phyloP scores from a whole-genome alignment of 768 basidiomycete genomes.

The Hortiboletus campestris region DNA sequence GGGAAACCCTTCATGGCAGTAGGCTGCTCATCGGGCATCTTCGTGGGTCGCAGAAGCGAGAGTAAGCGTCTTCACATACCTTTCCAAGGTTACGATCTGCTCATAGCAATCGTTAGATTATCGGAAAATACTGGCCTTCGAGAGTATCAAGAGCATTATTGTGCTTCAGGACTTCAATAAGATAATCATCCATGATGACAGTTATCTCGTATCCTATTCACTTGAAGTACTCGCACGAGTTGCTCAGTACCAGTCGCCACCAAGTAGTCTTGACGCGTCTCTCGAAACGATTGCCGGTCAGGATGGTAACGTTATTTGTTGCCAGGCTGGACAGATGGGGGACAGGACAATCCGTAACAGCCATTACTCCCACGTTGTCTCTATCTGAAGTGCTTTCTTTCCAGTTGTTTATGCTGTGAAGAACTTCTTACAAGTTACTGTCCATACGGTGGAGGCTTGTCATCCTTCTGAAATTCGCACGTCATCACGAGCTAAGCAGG shows the following conservation, averaged over 20 bases:
- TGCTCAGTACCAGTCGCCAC: conserved; percentile 46
- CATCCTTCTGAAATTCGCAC: conserved; percentile 37
- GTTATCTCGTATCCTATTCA: conserved; percentile 60
- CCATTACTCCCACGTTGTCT: background rate
- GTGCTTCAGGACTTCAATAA: conserved; percentile 63
- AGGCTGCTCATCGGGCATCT: conserved; percentile 69
- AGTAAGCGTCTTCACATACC: conserved; percentile 38
- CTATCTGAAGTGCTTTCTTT: conserved; percentile 6
- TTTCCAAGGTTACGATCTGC: background rate
- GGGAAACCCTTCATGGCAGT: conserved; percentile 61
- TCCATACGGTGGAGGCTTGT: conserved; percentile 61
- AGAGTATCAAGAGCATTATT: conserved; percentile 52
- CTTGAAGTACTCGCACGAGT: conserved; percentile 67
- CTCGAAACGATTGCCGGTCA: conserved; percentile 58
- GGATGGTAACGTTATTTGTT: conserved; percentile 60
- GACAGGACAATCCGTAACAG: conserved; percentile 55
- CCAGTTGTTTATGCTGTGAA: conserved; percentile 68
- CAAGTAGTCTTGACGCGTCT: conserved; percentile 50
- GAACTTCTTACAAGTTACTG: conserved; percentile 56
- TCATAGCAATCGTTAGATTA: conserved; percentile 43
- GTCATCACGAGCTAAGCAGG: conserved; percentile 35
- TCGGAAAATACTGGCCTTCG: conserved; percentile 50
- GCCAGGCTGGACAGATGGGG: conserved; percentile 52
- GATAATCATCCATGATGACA: conserved; percentile 63
- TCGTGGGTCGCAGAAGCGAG: conserved; percentile 53